phyloP scores from a whole-genome alignment of 2,329 filamentous ascomycete genomes.

The Dactylellina drechsleri region DNA sequence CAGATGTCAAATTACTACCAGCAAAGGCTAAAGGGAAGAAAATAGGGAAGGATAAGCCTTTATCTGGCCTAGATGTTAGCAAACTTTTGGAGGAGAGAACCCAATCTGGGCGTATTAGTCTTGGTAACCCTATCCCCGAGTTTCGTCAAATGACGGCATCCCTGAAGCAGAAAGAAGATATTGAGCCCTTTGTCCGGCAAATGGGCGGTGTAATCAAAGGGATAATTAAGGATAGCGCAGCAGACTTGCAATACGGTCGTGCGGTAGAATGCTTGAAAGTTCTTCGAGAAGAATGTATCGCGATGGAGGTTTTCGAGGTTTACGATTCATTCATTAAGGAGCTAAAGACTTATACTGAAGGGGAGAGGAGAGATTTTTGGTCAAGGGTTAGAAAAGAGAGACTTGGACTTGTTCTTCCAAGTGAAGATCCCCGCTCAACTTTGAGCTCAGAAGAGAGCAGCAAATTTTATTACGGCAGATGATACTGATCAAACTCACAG shows the following conservation, averaged over 20 bases:
- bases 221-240: conserved; percentile 77
- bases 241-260: conserved; percentile 77
- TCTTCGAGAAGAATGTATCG: conserved; percentile 79
- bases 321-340: conserved; percentile 40
- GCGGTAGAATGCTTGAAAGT: conserved; percentile 80
- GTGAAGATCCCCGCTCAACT: conserved; percentile 36
- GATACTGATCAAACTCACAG: not conserved
- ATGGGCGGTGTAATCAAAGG: conserved; percentile 76
- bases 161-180: conserved; percentile 70
- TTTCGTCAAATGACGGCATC: conserved; percentile 81
- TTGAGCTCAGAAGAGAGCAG: conserved; percentile 37
- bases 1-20: conserved; percentile 89
- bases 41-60: conserved; percentile 77
- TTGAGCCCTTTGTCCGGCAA: conserved; percentile 76
- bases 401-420: conserved; percentile 46
- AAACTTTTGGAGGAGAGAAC: conserved; percentile 71
- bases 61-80: conserved; percentile 89
- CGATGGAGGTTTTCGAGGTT: conserved; percentile 68
- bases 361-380: conserved; percentile 48
- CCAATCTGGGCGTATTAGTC: conserved; percentile 57
- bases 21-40: conserved; percentile 80
- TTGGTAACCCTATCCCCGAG: conserved; percentile 85
- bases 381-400: conserved; percentile 49
- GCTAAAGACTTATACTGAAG: conserved; percentile 27
- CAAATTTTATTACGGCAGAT: conserved; percentile 45